phyloP scores from a whole-genome alignment of 306 rosid genomes.

The Quillaja saponaria region DNA sequence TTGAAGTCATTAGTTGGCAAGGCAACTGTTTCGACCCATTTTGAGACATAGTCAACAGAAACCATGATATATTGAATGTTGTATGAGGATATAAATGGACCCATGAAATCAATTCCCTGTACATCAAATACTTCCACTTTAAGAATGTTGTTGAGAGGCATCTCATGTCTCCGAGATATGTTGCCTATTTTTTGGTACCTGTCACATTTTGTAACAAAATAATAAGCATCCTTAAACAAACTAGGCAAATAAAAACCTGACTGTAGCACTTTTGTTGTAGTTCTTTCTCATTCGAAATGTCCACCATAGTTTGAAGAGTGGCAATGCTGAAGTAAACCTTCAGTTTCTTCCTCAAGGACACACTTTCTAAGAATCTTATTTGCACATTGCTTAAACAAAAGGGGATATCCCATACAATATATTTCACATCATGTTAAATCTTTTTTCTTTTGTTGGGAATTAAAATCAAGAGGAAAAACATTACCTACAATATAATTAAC shows the following conservation, averaged over 20 bases:
- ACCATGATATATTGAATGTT: not conserved
- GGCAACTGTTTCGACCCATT: not conserved
- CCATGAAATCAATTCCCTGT: conserved; percentile 7
- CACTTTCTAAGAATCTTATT: too few relatives aligned
- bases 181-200: not conserved
- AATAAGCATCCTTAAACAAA: not conserved
- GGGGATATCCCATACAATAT: too few relatives aligned
- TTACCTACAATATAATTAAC: too few relatives aligned
- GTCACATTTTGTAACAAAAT: not conserved
- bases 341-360: not conserved
- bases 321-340: not conserved
- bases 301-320: not conserved
- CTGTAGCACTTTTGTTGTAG: not conserved
- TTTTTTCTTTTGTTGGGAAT: too few relatives aligned
- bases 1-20: not conserved
- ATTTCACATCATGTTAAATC: too few relatives aligned
- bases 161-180: not conserved
- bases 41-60: not conserved
- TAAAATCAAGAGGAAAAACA: too few relatives aligned
- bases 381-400: too few relatives aligned
- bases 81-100: not conserved
- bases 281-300: not conserved
- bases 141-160: not conserved
- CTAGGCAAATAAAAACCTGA: conserved; percentile 8
- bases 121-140: not conserved